Base-by-base conservation (phyloP, 2,329 filamentous ascomycete species). In the Coniochaeta sp. region DNA sequence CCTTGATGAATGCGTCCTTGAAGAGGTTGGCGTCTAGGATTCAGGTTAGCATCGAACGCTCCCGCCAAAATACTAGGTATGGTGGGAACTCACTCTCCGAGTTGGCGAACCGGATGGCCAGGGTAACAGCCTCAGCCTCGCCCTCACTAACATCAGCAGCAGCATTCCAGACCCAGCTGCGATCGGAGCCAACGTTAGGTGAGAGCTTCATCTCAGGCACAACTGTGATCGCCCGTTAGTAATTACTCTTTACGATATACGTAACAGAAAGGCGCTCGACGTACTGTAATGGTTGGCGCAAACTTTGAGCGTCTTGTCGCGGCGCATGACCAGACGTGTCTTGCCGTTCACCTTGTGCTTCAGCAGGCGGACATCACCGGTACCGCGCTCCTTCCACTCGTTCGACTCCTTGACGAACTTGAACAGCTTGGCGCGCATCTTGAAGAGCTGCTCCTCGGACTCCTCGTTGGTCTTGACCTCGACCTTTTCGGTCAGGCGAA, bases 361-460 rank as follows among this genome's bases (percentile, higher is more conserved):
- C 74, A 99, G 83, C 77, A 99, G 84, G 72, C 93, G 87, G 65
- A 98, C 93, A 71, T 98, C 93, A 70, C 95, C 95, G 66, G 95
- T 98, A 66, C 95, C 95, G 73, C 95, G 89, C 87, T 99, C 95
- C 85, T 98, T 99, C 95, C 95, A 99, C 82, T 98, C 95, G 76
- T 89, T 89, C 69, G 84, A 86, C 59, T 96, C 91, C 69, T 90
- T 86, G 78, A 96, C 89, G 75, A 98, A 99, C 81, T 93, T 93
- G 88, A 99, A 99, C 66, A 99, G 89, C 86, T 99, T 99, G 73
- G 95, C 95, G 71, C 95, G 91, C 93, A 98, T 97, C 88, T 98
- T 98, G 87, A 98, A 99, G 42, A 87, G 83, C 81, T 96, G 91
- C 81, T 98, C 93, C 83, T 99, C 95, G 54, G 89, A 86, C 83